phyloP scores from a whole-genome alignment of 1,284 basidiomycete genomes.

The Boletus austroedulis region DNA sequence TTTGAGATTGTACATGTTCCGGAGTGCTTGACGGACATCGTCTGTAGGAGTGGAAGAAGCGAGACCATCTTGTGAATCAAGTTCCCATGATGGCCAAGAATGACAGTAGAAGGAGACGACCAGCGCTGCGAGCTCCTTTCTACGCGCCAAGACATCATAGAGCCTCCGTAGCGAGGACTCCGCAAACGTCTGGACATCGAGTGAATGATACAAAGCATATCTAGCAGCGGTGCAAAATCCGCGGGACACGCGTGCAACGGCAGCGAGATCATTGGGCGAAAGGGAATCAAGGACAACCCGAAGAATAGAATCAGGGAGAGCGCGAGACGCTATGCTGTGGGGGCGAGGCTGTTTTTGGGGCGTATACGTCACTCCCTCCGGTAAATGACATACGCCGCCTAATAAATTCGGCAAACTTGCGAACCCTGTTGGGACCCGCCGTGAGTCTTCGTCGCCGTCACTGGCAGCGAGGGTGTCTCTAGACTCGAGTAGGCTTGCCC shows the following conservation, averaged over 20 bases:
- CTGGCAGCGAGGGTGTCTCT: slow-evolving; percentile 8
- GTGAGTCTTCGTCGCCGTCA: slow-evolving; percentile 6
- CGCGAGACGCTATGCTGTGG: background rate
- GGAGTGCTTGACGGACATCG: slow-evolving; percentile 25
- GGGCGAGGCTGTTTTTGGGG: background rate
- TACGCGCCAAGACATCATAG: slow-evolving; percentile 20
- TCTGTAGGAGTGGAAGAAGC: slow-evolving; percentile 9
- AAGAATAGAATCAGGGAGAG: slow-evolving; percentile 25
- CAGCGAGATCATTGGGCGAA: slow-evolving; percentile 13
- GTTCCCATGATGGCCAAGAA: slow-evolving; percentile 22
- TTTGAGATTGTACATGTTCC: slow-evolving; percentile 33
- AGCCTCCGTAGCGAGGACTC: slow-evolving; percentile 16
- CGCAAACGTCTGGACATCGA: slow-evolving; percentile 19
- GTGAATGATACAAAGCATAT: slow-evolving; percentile 22
- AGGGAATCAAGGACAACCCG: slow-evolving; percentile 24
- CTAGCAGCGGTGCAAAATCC: slow-evolving; percentile 22
- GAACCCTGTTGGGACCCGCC: slow-evolving; percentile 3
- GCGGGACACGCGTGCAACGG: slow-evolving; percentile 24
- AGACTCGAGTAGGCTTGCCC: slow-evolving; percentile 30
- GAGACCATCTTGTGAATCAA: slow-evolving; percentile 3
- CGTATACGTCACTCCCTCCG: background rate
- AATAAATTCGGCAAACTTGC: slow-evolving; percentile 24
- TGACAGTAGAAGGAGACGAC: slow-evolving; percentile 27
- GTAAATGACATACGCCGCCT: slow-evolving; percentile 4
- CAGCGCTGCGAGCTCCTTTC: slow-evolving; percentile 21